Evolutionary conservation across 1,139 yeast genomes (phyloP), one percentile per base, ranked within the genome.

Genomic region (Eremothecium gossypii): DNA sequence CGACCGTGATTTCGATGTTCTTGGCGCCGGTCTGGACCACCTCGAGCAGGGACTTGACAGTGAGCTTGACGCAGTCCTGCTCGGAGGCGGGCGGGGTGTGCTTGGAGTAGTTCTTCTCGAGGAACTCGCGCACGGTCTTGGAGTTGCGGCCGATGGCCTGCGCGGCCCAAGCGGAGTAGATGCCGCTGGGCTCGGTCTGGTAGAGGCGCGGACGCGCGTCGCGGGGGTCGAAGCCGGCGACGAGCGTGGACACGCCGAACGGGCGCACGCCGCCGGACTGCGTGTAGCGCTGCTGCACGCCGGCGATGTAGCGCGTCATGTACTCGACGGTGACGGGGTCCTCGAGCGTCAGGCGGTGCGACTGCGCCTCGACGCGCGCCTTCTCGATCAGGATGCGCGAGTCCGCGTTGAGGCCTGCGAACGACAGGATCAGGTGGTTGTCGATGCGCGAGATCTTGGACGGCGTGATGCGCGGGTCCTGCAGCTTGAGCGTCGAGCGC

Each of bases 101-200:
- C 36, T 50, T 50, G 41, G 53, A 49, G 66, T 84, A 89, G 58
- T 86, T 84, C 68, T 87, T 89, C 64, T 93, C 99, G 64, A 91
- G 74, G 55, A 89, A 84, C 64, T 93, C 98, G 54, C 95, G 80
- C 29, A 93, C 97, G 1, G 97, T 91, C 65, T 91, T 91, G 48
- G 94, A 77, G 46, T 94, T 84, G 60, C 96, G 79, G 44, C 99
- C 99, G 61, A 93, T 91, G 20, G 98, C 89, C 63, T 86, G 93
- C 14, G 98, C 97, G 64, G 89, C 86, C 98, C 98, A 91, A n/a
- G 97, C 95, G 43, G 94, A 86, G 62, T 83, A 91, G 51, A 91
- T 93, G 27, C 99, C 99, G 36, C 95, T 83, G 37, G 98, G 98
- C 64, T 91, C 99, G 13, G 98, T 91, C 66, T 85, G 94, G 66